These are phyloP conservation scores for Populus alba DNA, from an alignment of 345 rosid genomes.

Conservation along the genomic window DNA sequence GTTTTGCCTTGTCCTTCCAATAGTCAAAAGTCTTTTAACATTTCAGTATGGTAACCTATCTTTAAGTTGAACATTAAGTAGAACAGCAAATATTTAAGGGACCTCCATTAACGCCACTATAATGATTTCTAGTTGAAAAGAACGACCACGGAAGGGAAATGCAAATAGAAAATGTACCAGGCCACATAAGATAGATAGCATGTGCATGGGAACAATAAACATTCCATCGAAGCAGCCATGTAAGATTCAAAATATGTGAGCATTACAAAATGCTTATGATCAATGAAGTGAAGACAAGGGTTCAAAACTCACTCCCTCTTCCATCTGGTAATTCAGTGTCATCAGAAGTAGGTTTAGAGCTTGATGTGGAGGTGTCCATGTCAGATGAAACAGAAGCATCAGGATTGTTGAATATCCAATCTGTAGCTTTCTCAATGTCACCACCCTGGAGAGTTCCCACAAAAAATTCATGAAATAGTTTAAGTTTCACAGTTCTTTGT, in stretches of 20 bases:
- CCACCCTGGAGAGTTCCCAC: constrained; percentile 53
- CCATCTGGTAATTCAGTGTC: constrained; percentile 65
- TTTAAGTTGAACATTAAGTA: not conserved
- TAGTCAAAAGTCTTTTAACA: not conserved
- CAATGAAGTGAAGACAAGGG: constrained; percentile 2
- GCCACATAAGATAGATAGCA: not conserved
- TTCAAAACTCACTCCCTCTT: constrained; percentile 78
- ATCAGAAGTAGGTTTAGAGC: constrained; percentile 32
- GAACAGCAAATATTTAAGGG: not conserved
- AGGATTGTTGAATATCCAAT: constrained; percentile 97
- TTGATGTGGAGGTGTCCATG: constrained; percentile 66
- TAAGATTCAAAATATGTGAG: not conserved
- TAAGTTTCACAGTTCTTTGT: not conserved
- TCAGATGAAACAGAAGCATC: constrained; percentile 62
- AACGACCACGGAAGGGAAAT: not conserved
- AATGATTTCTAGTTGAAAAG: not conserved
- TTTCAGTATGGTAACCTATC: not conserved
- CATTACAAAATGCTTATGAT: not conserved
- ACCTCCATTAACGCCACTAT: not conserved
- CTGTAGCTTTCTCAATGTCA: constrained; percentile 93
- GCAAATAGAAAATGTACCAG: not conserved
- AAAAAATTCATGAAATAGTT: not conserved
- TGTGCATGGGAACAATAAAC: not conserved
- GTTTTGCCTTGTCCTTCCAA: not conserved
- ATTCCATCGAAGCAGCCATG: not conserved